These are phyloP conservation scores for Pseudogymnoascus sp. DNA, from an alignment of 2,329 filamentous ascomycete species.

Conservation along the genomic window DNA sequence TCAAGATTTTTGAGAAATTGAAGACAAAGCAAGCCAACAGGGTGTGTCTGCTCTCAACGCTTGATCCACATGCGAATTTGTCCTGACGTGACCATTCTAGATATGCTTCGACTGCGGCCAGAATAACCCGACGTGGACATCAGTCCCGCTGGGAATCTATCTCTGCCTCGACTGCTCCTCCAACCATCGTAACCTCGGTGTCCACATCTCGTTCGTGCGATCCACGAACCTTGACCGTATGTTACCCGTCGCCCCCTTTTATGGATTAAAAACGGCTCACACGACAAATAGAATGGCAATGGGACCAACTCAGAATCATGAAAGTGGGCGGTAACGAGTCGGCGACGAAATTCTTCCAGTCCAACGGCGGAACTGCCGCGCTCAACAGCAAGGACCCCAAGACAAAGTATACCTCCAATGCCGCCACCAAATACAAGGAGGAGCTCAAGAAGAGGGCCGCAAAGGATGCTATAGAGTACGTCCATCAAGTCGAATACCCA, in stretches of 20 bases:
- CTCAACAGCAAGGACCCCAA: constrained; percentile 94
- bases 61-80: constrained; percentile 14
- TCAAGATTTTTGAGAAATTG: constrained; percentile 95
- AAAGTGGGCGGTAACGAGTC: constrained; percentile 98
- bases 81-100: constrained; percentile 36
- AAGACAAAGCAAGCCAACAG: constrained; percentile 93
- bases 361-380: constrained; percentile 87
- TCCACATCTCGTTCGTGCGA: constrained; percentile 97
- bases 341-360: constrained; percentile 96
- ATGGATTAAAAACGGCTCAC: constrained; percentile 20
- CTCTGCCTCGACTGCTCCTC: constrained; percentile 96
- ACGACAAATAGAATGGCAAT: constrained; percentile 72
- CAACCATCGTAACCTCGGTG: constrained; percentile 93
- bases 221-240: constrained; percentile 97
- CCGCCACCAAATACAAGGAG: constrained; percentile 96
- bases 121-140: constrained; percentile 98
- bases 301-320: constrained; percentile 95
- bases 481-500: constrained; percentile 12
- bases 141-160: constrained; percentile 93
- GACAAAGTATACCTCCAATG: constrained; percentile 89
- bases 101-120: constrained; percentile 97
- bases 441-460: constrained; percentile 81
- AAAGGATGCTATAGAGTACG: constrained; percentile 75
- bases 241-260: constrained; percentile 32
- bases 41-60: constrained; percentile 40